Conservation (phyloP, 495 filamentous ascomycete species). For the Podospora fimiseda region DNA sequence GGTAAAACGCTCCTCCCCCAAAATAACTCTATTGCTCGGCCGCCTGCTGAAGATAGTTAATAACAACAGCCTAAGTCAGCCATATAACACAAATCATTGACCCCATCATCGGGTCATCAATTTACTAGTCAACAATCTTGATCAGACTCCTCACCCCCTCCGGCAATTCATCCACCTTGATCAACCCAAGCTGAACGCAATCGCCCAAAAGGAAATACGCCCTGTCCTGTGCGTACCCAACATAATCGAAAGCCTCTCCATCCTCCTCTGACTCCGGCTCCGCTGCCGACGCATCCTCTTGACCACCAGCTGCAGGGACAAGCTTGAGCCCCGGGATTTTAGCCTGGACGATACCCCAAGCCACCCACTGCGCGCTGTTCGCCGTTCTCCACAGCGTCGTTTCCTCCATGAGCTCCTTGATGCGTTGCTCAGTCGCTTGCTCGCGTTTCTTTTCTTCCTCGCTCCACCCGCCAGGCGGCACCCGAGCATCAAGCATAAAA, state of each 20-base stretch:
- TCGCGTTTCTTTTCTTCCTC: conserved; percentile 58
- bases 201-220: conserved; percentile 94
- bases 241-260: conserved; percentile 74
- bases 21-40: too few relatives aligned
- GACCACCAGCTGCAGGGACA: neutral
- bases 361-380: conserved; percentile 85
- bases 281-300: conserved; percentile 13
- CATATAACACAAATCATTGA: too few relatives aligned
- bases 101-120: too few relatives aligned
- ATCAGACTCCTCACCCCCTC: conserved; percentile 49
- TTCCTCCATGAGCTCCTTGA: conserved; percentile 66
- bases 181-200: conserved; percentile 62
- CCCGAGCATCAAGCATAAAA: conserved; percentile 66
- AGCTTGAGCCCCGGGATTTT: conserved; percentile 58
- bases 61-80: too few relatives aligned
- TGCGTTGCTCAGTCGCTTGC: conserved; percentile 52
- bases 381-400: conserved; percentile 77
- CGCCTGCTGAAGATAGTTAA: too few relatives aligned
- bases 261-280: conserved; percentile 41
- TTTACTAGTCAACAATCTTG: conserved; percentile 55
- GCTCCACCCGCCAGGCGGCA: conserved; percentile 48
- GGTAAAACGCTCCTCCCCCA: too few relatives aligned
- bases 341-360: conserved; percentile 95
- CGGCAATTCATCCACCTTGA: conserved; percentile 68
- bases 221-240: conserved; percentile 83